Conservation (phyloP, 2,329 filamentous ascomycete genomes). For the Aspergillus niger region DNA sequence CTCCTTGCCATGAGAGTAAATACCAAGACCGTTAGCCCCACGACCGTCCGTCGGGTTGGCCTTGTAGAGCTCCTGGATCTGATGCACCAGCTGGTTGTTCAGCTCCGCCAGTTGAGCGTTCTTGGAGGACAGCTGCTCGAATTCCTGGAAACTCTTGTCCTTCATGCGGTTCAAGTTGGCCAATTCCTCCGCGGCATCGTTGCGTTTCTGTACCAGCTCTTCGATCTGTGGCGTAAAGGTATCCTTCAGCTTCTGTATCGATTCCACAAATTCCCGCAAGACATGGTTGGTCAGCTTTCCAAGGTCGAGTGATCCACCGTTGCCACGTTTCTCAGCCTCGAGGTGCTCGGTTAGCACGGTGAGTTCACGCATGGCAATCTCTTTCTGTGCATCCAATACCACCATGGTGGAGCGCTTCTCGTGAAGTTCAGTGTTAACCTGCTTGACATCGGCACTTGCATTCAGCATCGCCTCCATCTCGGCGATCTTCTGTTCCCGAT, state of each 20-base stretch:
- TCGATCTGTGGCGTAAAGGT: conserved; percentile 75
- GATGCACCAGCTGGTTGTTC: conserved; percentile 92
- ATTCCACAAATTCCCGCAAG: conserved; percentile 63
- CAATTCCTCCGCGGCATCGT: conserved; percentile 82
- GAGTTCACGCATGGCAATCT: conserved; percentile 91
- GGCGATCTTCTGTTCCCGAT: conserved; percentile 81
- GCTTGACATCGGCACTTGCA: conserved; percentile 64
- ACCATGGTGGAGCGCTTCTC: conserved; percentile 97
- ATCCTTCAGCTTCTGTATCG: conserved; percentile 72
- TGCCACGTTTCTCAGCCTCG: conserved; percentile 79
- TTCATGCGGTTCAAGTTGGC: conserved; percentile 79
- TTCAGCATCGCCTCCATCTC: conserved; percentile 69
- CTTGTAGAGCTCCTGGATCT: conserved; percentile 92
- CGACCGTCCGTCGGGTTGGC: conserved; percentile 54
- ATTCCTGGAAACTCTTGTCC: conserved; percentile 91
- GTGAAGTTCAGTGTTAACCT: conserved; percentile 80
- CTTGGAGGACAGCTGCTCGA: conserved; percentile 90
- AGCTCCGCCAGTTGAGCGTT: conserved; percentile 92
- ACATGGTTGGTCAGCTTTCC: conserved; percentile 67
- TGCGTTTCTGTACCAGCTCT: conserved; percentile 84
- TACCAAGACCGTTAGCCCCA: conserved; percentile 60
- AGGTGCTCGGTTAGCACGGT: conserved; percentile 88
- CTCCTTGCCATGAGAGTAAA: conserved; percentile 60
- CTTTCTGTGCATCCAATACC: conserved; percentile 87
- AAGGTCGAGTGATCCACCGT: conserved; percentile 76